Evolutionary conservation across 805 yeast species (phyloP).

Genomic region (Saccharomycopsis sp.): DNA sequence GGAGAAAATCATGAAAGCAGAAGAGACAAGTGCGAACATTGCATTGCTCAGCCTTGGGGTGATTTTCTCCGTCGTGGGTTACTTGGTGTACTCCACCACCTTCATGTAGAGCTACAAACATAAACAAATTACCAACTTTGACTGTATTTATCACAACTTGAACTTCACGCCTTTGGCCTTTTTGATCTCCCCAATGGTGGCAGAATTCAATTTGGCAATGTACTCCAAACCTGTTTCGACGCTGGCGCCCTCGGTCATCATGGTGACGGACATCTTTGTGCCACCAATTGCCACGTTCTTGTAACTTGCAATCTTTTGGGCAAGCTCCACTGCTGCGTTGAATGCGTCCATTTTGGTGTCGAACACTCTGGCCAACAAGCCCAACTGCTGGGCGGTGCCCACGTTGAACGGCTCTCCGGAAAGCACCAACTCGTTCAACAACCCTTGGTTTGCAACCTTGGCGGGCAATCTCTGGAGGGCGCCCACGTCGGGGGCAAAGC

Average conservation of each 20-base stretch:
- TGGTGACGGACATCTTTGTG: conserved; percentile 4
- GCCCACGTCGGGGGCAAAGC: conserved; percentile 75
- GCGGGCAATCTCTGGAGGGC: conserved; percentile 58
- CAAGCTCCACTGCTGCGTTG: conserved; percentile 40
- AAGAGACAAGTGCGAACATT: too few relatives aligned
- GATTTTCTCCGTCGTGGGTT: too few relatives aligned
- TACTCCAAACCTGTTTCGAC: conserved; percentile 14
- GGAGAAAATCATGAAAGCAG: conserved; percentile 8
- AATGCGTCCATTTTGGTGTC: conserved; percentile 42
- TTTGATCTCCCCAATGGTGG: not conserved
- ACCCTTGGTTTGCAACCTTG: conserved; percentile 44
- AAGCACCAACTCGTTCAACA: conserved; percentile 49
- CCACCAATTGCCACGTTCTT: conserved; percentile 9
- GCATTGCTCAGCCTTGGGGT: too few relatives aligned
- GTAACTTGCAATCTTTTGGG: conserved; percentile 23
- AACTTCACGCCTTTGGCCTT: not conserved
- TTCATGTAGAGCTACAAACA: too few relatives aligned
- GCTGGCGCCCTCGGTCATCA: conserved; percentile 9
- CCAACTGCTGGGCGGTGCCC: conserved; percentile 46
- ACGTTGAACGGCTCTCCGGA: conserved; percentile 51
- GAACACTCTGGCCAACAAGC: conserved; percentile 43
- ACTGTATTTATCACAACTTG: not conserved
- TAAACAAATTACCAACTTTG: too few relatives aligned
- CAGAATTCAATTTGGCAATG: conserved; percentile 12
- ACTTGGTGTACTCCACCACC: too few relatives aligned